Percentiles rank a stretch among this genome's conserved stretches.
phyloP scores from a whole-genome alignment of 768 basidiomycete genomes.

The Rhodotorula kratochvilovae region DNA sequence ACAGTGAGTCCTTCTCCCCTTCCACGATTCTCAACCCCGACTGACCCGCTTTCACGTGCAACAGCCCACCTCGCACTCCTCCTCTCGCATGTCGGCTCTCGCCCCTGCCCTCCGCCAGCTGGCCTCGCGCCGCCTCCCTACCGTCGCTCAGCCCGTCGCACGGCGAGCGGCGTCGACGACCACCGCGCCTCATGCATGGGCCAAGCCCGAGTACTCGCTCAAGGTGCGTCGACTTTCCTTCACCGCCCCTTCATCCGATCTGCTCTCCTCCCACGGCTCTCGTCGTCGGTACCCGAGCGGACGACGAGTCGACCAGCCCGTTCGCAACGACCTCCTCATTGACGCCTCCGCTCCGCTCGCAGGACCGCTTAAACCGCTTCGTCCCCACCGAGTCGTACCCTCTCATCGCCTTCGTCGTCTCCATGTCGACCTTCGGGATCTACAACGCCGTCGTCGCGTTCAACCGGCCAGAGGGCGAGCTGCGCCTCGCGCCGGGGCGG shows the following conservation, averaged over 20 bases:
- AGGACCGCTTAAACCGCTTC: not conserved
- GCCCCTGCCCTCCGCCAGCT: not conserved
- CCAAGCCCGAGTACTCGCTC: slow-evolving; percentile 2
- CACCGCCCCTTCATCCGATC: not conserved
- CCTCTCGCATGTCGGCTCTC: not conserved
- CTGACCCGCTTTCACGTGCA: not conserved
- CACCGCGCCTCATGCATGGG: not conserved
- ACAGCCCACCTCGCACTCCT: not conserved
- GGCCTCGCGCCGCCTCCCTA: not conserved
- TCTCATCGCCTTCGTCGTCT: not conserved
- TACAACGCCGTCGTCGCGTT: not conserved
- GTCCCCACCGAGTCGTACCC: slow-evolving; percentile 11
- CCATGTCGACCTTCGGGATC: not conserved
- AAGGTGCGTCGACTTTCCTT: not conserved
- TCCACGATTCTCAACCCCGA: not conserved
- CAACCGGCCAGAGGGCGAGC: slow-evolving; percentile 3
- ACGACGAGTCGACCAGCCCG: no score
- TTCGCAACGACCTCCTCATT: no score
- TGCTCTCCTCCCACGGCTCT: no score
- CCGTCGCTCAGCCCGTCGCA: not conserved
- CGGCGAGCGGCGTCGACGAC: not conserved
- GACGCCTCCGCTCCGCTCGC: no score
- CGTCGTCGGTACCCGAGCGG: no score
- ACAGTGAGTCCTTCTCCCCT: not conserved
- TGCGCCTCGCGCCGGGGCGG: not conserved